Conservation (phyloP, 2,329 filamentous ascomycete genomes). For the Arthroderma uncinatum region DNA sequence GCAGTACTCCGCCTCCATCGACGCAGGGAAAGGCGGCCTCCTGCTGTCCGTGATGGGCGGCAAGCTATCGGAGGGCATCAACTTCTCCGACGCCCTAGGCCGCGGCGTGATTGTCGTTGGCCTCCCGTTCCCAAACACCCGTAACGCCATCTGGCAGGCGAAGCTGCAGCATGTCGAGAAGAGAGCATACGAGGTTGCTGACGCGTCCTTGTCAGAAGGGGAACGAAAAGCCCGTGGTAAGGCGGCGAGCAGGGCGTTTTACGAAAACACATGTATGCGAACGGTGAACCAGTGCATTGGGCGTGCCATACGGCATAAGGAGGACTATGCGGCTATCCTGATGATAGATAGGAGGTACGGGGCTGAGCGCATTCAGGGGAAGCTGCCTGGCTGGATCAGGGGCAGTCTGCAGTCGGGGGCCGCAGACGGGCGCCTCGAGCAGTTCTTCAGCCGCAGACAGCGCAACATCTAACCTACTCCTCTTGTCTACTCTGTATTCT, state of each 20-base stretch:
- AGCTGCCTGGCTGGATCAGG: conserved; percentile 83
- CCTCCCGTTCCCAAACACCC: conserved; percentile 81
- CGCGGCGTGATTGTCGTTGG: conserved; percentile 86
- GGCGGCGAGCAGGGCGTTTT: conserved; percentile 60
- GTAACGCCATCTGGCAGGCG: conserved; percentile 84
- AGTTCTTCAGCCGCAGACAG: neutral
- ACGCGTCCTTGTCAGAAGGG: conserved; percentile 20
- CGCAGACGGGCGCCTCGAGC: neutral
- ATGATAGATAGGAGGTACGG: conserved; percentile 72
- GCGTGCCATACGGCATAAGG: conserved; percentile 73
- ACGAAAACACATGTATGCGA: conserved; percentile 92
- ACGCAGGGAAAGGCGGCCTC: conserved; percentile 54
- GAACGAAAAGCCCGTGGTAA: conserved; percentile 30
- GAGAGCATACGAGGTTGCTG: conserved; percentile 31
- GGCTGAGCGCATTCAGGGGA: conserved; percentile 59
- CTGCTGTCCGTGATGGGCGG: conserved; percentile 87
- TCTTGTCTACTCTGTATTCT: neutral
- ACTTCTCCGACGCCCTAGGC: conserved; percentile 85
- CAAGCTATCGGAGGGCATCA: conserved; percentile 94
- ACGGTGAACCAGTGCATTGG: conserved; percentile 96
- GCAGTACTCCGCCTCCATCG: conserved; percentile 61
- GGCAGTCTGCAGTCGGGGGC: conserved; percentile 44
- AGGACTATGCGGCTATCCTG: conserved; percentile 83
- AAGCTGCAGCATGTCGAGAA: conserved; percentile 77
- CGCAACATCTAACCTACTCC: neutral